These are phyloP conservation scores for Solanum megistacrolobum DNA, from an alignment of 257 asterid genomes.

Conservation along the genomic window DNA sequence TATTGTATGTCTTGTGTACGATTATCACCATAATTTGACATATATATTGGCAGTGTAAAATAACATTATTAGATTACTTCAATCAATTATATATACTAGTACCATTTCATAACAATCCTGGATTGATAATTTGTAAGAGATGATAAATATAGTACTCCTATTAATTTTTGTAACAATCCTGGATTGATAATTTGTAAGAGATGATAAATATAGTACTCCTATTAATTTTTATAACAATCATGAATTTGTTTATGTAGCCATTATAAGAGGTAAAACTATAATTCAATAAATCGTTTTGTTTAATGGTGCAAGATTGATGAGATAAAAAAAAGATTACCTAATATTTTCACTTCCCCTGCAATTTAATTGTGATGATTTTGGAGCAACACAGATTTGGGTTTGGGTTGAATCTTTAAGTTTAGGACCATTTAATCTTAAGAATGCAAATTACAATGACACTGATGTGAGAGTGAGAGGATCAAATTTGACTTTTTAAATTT, in stretches of 20 bases:
- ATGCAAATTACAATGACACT: background rate
- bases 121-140: background rate
- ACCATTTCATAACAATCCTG: background rate
- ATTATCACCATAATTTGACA: background rate
- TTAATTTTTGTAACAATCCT: background rate
- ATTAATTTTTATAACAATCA: too few relatives aligned
- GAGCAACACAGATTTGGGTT: background rate
- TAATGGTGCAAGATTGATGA: too few relatives aligned
- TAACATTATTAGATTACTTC: background rate
- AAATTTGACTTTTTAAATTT: background rate
- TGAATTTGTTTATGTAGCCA: background rate
- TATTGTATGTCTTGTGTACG: background rate
- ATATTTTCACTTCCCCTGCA: too few relatives aligned
- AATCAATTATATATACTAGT: background rate
- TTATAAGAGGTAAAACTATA: background rate
- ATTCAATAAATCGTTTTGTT: background rate
- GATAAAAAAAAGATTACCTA: too few relatives aligned
- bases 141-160: too few relatives aligned
- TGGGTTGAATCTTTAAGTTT: background rate
- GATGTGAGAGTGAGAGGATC: background rate
- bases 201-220: too few relatives aligned
- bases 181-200: background rate
- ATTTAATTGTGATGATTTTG: background rate
- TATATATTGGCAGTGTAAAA: background rate
- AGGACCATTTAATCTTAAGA: background rate